phyloP scores from a whole-genome alignment of 129 eudicot species.

The Oenanthe sinensis region DNA sequence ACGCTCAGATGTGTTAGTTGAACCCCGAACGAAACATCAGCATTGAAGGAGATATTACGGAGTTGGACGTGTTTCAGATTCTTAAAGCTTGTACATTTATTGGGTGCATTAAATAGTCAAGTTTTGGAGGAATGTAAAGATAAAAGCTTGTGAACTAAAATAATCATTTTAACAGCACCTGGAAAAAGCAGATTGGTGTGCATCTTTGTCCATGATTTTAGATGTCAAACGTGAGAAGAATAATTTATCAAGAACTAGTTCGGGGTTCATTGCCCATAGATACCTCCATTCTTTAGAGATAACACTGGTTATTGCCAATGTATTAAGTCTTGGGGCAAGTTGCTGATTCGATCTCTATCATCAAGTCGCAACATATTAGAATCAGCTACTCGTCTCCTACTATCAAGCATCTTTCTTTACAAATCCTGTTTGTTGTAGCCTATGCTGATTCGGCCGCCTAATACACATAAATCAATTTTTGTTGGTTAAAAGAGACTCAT shows the following conservation, averaged over 20 bases:
- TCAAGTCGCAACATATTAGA: conserved; percentile 57
- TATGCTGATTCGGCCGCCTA: too few species aligned
- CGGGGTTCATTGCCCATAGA: not conserved
- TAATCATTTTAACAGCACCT: not conserved
- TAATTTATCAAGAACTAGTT: not conserved
- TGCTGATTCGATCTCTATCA: not conserved
- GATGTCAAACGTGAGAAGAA: not conserved
- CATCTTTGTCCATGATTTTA: not conserved
- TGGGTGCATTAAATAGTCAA: not conserved
- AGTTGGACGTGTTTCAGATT: not conserved
- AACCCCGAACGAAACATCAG: not conserved
- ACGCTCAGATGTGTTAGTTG: not conserved
- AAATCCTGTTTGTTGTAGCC: too few species aligned
- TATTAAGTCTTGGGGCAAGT: not conserved
- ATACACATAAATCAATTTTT: too few species aligned
- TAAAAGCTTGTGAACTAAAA: not conserved
- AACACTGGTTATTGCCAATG: not conserved
- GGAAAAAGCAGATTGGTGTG: not conserved
- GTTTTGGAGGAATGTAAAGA: not conserved
- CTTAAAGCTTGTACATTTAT: not conserved
- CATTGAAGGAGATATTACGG: not conserved
- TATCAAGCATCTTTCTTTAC: too few species aligned
- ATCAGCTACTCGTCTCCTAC: too few species aligned
- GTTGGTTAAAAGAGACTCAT: too few species aligned
- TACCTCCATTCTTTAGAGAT: not conserved